Percentiles rank a stretch among this genome's conserved stretches.
phyloP scores from a whole-genome alignment of 139 green algal species.

The Trebouxia sp. region DNA sequence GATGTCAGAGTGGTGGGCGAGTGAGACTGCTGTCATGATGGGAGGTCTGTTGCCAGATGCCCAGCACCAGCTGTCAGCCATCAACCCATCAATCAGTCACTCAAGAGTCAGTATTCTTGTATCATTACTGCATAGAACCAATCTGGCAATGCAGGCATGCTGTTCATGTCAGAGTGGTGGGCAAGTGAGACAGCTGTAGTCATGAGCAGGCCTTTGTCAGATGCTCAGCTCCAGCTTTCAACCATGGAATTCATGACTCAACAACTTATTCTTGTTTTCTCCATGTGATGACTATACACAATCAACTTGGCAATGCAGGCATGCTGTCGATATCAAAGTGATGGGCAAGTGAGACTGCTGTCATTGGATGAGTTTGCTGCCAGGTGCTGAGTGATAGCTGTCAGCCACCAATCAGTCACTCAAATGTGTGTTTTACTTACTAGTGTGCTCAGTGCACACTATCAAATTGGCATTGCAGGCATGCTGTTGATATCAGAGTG shows the following conservation, averaged over 20 bases:
- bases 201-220: too few relatives aligned
- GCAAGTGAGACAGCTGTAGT: conserved; percentile 22
- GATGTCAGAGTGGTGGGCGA: not conserved
- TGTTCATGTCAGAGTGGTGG: conserved; percentile 31
- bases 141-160: conserved; percentile 25
- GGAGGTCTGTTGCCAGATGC: too few relatives aligned
- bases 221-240: not conserved
- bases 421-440: not conserved
- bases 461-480: too few relatives aligned
- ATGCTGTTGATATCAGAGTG: conserved; percentile 29
- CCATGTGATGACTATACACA: too few relatives aligned
- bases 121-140: too few relatives aligned
- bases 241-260: conserved; percentile 17
- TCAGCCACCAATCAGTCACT: not conserved
- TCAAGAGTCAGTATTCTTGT: not conserved
- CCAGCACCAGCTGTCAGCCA: too few relatives aligned
- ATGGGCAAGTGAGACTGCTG: not conserved
- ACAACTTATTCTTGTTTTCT: too few relatives aligned
- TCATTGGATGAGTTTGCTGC: not conserved
- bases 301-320: too few relatives aligned
- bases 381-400: too few relatives aligned
- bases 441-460: too few relatives aligned
- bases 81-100: not conserved
- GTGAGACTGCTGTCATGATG: not conserved
- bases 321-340: not conserved